These are phyloP conservation scores for Amphichorda felina DNA, from an alignment of 2,329 filamentous ascomycete species.

Conservation along the genomic window DNA sequence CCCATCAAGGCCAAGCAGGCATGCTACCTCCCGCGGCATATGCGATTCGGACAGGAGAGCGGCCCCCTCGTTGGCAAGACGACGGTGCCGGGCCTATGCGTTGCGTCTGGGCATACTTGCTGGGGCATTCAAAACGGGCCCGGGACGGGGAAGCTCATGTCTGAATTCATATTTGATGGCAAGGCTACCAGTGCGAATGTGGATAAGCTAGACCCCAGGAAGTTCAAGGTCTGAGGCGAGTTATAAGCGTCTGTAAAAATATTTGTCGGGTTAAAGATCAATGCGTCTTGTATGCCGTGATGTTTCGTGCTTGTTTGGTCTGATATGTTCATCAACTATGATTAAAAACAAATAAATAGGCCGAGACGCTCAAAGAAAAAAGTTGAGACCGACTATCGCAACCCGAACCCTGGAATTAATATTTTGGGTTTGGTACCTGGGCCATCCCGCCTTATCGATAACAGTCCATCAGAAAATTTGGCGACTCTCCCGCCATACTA, in stretches of 20 bases:
- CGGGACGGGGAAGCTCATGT: constrained; percentile 71
- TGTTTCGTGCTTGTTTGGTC: too few species aligned
- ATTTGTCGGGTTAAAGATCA: too few species aligned
- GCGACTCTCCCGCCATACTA: constrained; percentile 8
- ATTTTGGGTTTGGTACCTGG: too few species aligned
- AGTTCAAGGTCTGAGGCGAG: constrained; percentile 34
- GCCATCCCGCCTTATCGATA: constrained; percentile 25
- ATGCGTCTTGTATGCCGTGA: too few species aligned
- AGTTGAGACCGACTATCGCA: too few species aligned
- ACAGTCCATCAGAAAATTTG: constrained; percentile 18
- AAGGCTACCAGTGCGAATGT: constrained; percentile 56
- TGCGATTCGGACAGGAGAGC: constrained; percentile 43
- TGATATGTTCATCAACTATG: not conserved
- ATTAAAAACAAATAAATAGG: not conserved
- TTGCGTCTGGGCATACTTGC: constrained; percentile 88
- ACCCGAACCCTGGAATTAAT: too few species aligned
- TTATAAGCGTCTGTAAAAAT: too few species aligned
- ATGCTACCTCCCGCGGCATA: constrained; percentile 81
- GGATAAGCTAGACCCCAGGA: constrained; percentile 53
- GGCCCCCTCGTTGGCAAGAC: constrained; percentile 72
- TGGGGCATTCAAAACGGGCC: constrained; percentile 98
- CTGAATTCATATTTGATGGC: constrained; percentile 68
- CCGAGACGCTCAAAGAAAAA: too few species aligned
- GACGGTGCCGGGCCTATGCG: constrained; percentile 57
- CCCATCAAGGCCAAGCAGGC: constrained; percentile 69